A percentile compares a stretch with the other conserved stretches of the same genome.
phyloP scores from a whole-genome alignment of 164 flowering plant genomes.

The Hamamelis virginiana region DNA sequence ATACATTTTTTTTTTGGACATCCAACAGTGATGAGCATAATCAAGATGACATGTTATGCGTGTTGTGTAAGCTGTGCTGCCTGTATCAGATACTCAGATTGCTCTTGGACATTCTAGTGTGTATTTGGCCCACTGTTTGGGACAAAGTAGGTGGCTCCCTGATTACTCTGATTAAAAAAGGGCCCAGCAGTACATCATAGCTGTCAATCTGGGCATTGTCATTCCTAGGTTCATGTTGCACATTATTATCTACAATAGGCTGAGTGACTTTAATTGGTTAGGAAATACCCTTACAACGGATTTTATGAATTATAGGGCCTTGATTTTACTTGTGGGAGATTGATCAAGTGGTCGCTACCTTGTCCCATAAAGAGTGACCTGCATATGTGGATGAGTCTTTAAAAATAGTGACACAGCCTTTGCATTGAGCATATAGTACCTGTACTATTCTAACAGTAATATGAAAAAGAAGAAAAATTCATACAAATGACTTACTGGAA shows the following conservation, averaged over 20 bases:
- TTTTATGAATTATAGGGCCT: not conserved
- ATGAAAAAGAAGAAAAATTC: not conserved
- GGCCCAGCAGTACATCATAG: not conserved
- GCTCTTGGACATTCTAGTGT: no score
- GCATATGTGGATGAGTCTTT: not conserved
- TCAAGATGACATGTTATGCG: no score
- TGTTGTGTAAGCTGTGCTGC: no score
- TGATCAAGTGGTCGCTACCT: not conserved
- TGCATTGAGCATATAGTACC: not conserved
- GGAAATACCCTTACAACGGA: no score
- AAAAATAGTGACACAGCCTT: not conserved
- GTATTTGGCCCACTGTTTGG: no score
- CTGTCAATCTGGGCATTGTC: no score
- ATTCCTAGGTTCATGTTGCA: not conserved
- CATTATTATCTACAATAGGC: not conserved
- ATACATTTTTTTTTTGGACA: no score
- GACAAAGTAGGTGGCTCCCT: not conserved
- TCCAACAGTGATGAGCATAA: no score
- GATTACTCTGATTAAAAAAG: not conserved
- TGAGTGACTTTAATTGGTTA: no score
- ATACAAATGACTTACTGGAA: slow-evolving; percentile 37
- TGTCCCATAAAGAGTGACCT: not conserved
- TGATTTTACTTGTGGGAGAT: not conserved
- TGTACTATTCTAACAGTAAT: not conserved
- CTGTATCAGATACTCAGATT: no score